Conservation (phyloP, 306 rosid species). For the Sesbania bispinosa region DNA sequence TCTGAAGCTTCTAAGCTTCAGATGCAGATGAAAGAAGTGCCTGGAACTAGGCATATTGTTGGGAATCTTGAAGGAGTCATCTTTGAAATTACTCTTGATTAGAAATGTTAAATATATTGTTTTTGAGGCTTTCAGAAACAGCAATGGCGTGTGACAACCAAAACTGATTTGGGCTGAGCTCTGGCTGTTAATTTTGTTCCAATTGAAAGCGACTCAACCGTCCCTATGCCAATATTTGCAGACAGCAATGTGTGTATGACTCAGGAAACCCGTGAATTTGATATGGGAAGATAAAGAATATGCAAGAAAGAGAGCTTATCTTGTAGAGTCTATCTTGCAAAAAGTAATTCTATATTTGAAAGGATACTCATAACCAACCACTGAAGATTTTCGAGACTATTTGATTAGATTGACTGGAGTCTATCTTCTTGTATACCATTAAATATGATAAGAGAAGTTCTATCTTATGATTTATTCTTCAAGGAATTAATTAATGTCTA, state of each 20-base stretch:
- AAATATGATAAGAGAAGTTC: no score
- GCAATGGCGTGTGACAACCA: background rate
- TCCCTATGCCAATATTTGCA: background rate
- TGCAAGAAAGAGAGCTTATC: background rate
- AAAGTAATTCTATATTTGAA: background rate
- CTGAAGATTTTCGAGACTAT: background rate
- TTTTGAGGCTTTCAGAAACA: background rate
- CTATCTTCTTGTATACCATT: no score
- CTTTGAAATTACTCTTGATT: constrained; percentile 59
- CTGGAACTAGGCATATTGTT: constrained; percentile 48
- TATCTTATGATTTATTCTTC: no score
- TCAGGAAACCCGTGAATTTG: background rate
- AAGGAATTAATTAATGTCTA: no score
- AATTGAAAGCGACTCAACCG: background rate
- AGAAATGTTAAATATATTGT: constrained; percentile 16
- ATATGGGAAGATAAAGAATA: background rate
- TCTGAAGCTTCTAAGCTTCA: constrained; percentile 52
- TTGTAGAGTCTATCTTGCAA: background rate
- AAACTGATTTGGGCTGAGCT: background rate
- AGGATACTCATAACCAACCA: background rate
- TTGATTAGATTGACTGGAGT: background rate
- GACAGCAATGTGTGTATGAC: background rate
- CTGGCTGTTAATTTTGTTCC: background rate
- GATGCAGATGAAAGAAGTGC: constrained; percentile 65
- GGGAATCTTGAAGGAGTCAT: constrained; percentile 77